A percentile compares a stretch with the other conserved stretches of the same genome.
These are phyloP conservation scores for Backusella australiensis DNA, from an alignment of 192 early-diverging fungal species.

Conservation along the genomic window DNA sequence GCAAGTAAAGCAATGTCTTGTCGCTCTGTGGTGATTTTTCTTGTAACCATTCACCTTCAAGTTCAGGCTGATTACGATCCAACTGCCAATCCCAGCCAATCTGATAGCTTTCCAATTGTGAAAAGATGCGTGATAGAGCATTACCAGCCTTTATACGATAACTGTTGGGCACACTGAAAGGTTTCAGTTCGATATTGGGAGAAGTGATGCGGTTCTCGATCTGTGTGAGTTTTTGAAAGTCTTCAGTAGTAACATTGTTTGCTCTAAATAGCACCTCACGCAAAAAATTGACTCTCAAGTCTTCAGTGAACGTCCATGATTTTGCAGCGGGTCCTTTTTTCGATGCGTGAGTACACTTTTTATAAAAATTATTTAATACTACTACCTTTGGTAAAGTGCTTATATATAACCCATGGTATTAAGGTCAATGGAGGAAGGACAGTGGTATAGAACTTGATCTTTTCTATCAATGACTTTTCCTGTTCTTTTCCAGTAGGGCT, in stretches of 20 bases:
- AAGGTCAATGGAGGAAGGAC: constrained; percentile 4
- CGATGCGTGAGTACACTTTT: not conserved
- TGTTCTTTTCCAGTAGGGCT: not conserved
- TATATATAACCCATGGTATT: constrained; percentile 5
- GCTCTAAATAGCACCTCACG: constrained; percentile 25
- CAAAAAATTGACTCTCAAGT: constrained; percentile 28
- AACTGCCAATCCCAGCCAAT: constrained; percentile 49
- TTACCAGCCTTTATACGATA: constrained; percentile 35
- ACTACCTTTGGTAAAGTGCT: constrained; percentile 20
- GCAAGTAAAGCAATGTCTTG: constrained; percentile 65
- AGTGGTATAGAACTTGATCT: not conserved
- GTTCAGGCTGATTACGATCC: constrained; percentile 15
- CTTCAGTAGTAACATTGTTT: constrained; percentile 26
- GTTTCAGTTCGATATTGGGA: not conserved
- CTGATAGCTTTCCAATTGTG: constrained; percentile 16
- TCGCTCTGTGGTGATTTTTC: constrained; percentile 29
- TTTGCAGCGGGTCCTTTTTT: constrained; percentile 39
- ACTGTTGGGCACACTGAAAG: constrained; percentile 18
- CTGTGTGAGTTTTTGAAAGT: constrained; percentile 33
- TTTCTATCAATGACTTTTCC: not conserved
- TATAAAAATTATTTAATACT: not conserved
- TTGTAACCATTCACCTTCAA: constrained; percentile 46
- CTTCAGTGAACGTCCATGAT: constrained; percentile 41
- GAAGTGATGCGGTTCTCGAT: constrained; percentile 15
- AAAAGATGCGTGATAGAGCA: constrained; percentile 28